Conservation (phyloP, 176 grass and related monocot genomes). For the Lolium perenne region DNA sequence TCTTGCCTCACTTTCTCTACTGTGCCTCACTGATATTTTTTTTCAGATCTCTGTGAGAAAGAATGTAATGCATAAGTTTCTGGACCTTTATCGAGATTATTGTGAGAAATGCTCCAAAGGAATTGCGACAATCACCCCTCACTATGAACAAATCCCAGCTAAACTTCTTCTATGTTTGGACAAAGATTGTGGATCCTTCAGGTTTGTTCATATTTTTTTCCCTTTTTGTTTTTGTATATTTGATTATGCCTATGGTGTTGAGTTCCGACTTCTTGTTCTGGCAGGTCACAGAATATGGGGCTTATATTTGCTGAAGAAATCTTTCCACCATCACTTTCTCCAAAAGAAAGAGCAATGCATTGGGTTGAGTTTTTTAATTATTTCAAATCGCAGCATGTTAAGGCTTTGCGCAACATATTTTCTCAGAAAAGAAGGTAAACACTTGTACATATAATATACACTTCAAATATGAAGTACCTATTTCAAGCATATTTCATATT, state of each 20-base stretch:
- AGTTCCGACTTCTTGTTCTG: constrained; percentile 49
- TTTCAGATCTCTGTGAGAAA: constrained; percentile 88
- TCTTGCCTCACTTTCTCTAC: constrained; percentile 15
- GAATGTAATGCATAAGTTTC: constrained; percentile 74
- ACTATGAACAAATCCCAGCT: constrained; percentile 91
- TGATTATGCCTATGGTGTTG: constrained; percentile 24
- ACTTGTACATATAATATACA: constrained; percentile 18
- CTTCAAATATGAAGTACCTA: not conserved
- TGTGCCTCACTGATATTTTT: constrained; percentile 38
- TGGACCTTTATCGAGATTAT: constrained; percentile 83
- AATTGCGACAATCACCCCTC: constrained; percentile 46
- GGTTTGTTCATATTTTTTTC: constrained; percentile 50
- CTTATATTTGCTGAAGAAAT: constrained; percentile 82
- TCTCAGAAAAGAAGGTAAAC: constrained; percentile 89
- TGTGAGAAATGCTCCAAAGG: constrained; percentile 86
- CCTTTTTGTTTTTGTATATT: constrained; percentile 23
- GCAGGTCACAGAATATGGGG: constrained; percentile 77
- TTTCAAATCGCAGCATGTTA: constrained; percentile 76
- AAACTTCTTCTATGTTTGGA: constrained; percentile 86
- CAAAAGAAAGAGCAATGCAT: constrained; percentile 83
- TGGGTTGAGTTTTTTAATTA: constrained; percentile 87
- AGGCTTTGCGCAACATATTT: constrained; percentile 74
- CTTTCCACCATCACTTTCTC: constrained; percentile 78
- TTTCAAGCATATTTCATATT: not conserved
- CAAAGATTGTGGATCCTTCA: constrained; percentile 75